Evolutionary conservation across 2,329 filamentous ascomycete species (phyloP).

Genomic region (Phaeosphaeria sp.): DNA sequence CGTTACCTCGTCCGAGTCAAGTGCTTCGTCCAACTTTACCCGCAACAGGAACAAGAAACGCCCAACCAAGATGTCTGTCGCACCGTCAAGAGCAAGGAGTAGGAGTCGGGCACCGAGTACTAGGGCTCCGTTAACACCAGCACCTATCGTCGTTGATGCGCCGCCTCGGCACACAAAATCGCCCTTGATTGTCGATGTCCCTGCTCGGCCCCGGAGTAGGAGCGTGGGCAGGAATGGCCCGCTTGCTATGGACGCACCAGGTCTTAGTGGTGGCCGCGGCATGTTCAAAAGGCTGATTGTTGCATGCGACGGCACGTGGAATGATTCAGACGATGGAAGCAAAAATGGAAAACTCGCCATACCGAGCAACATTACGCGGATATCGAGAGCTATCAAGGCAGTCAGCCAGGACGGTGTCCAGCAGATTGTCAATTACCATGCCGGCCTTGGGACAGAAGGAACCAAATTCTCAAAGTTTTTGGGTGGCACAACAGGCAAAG

Average conservation of each 20-base stretch:
- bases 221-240: conserved; percentile 31
- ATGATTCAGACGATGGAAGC: conserved; percentile 56
- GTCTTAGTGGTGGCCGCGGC: conserved; percentile 43
- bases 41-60: conserved; percentile 19
- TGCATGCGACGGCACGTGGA: conserved; percentile 55
- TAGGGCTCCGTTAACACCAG: conserved; percentile 22
- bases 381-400: conserved; percentile 57
- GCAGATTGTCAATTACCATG: conserved; percentile 60
- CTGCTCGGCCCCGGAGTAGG: conserved; percentile 31
- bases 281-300: conserved; percentile 51
- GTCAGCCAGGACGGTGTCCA: conserved; percentile 56
- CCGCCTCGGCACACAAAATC: conserved; percentile 32
- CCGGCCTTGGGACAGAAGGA: conserved; percentile 55
- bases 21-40: conserved; percentile 24
- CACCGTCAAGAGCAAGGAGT: conserved; percentile 36
- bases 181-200: conserved; percentile 37
- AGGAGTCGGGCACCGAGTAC: conserved; percentile 39
- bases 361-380: conserved; percentile 58
- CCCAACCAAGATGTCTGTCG: conserved; percentile 31
- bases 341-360: conserved; percentile 52
- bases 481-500: conserved; percentile 52
- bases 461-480: conserved; percentile 51
- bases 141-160: conserved; percentile 33
- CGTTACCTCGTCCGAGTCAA: conserved; percentile 25
- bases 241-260: conserved; percentile 33